Conservation (phyloP, 1,139 yeast genomes). For the Geotrichum restrictum region DNA sequence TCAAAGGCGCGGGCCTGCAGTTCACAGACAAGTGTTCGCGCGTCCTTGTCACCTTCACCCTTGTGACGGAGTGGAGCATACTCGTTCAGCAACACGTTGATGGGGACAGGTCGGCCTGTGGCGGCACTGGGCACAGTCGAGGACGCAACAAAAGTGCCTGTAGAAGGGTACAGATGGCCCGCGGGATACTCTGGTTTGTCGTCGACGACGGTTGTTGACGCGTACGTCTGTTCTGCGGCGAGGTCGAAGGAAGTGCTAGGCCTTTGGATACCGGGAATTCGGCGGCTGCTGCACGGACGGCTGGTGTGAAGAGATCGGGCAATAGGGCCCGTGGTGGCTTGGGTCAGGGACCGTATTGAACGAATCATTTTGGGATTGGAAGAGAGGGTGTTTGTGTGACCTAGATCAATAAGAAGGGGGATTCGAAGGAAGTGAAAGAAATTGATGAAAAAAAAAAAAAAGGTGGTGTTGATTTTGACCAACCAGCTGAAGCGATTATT, state of each 20-base stretch:
- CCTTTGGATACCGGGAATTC: not conserved
- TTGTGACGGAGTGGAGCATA: constrained; percentile 75
- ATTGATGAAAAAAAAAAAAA: not conserved
- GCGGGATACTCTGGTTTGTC: constrained; percentile 25
- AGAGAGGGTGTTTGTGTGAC: too few relatives aligned
- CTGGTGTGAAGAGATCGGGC: constrained; percentile 4
- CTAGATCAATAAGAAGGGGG: too few relatives aligned
- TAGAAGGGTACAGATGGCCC: constrained; percentile 28
- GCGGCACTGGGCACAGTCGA: constrained; percentile 28
- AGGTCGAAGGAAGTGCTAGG: constrained; percentile 3
- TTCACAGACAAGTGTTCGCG: constrained; percentile 54
- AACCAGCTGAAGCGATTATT: not conserved
- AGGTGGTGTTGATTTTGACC: constrained; percentile 2
- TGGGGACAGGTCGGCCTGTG: constrained; percentile 59
- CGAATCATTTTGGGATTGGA: not conserved
- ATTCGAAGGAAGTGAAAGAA: too few relatives aligned
- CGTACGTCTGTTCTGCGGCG: constrained; percentile 6
- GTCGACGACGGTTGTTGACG: constrained; percentile 23
- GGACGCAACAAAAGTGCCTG: constrained; percentile 29
- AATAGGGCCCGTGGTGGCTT: not conserved
- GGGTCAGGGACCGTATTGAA: not conserved
- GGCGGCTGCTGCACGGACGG: not conserved
- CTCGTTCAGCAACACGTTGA: constrained; percentile 77
- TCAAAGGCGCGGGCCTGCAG: constrained; percentile 71
- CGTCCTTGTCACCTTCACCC: constrained; percentile 63